Base-by-base conservation (phyloP, 2,329 filamentous ascomycete species). In the Diaporthe sp. region DNA sequence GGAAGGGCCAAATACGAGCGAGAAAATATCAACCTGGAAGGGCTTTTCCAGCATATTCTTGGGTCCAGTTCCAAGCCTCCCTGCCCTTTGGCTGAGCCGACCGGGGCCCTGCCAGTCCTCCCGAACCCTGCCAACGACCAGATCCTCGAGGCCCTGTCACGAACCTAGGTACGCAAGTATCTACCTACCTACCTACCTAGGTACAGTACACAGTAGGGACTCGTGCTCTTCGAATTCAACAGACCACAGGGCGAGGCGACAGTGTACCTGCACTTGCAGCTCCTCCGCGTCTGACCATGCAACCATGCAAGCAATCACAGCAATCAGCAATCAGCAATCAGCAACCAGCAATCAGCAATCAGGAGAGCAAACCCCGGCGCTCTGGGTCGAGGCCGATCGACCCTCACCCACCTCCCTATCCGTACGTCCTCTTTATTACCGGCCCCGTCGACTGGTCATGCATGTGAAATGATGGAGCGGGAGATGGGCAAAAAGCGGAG, bases 381-480 rank as follows among this genome's bases (percentile, higher is more conserved):
- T 35, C 42, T 50, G 42, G 61, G 42, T 50, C 61, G 56, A 39
- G 56, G 35, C 35, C 56, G 42, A 30, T 50, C 13, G 59, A 63
- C 25, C 39, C 25, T n/a, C 27, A 32, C 42, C 58, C 32, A 17
- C 56, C 56, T 66, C 61, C 61, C 44, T 51, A 66, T 39, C 47
- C 63, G 30, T 66, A 53, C 27, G 56, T 68, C 37, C 22, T 50
- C 50, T 56, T 68, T 44, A 72, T 72, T 68, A 72, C 47, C 70
- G 59, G 30, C 59, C 70, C 47, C 63, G 63, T 66, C 63, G 30
- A 70, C 10, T 35, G 50, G 42, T 59, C 51, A 59, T 71, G 66
- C 56, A 71, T 71, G 66, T 73, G 65, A 65, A 63, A 71, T 73
- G 56, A 56, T 61, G 44, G 55, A 63, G 42, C 70, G 44, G 32